A percentile compares a stretch with the other conserved stretches of the same genome.
Evolutionary conservation across 225 moss, liverwort and hornwort genomes (phyloP).

Genomic region (Physcomitrium patens): DNA sequence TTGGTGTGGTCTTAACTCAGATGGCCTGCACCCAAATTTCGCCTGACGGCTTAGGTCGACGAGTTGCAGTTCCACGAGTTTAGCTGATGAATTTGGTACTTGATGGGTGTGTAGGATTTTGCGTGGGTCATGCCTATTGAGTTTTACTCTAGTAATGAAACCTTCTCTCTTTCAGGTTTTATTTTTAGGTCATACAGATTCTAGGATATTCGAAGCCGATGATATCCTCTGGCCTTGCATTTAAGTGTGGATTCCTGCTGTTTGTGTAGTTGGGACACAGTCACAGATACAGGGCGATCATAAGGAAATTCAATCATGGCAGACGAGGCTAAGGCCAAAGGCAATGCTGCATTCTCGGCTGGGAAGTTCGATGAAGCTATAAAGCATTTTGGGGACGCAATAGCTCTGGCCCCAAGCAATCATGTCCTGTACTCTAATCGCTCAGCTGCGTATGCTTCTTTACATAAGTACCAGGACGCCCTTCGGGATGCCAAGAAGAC

Average conservation of each 20-base stretch:
- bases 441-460: constrained; percentile 86
- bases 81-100: too few relatives aligned
- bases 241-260: background rate
- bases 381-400: constrained; percentile 73
- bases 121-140: too few relatives aligned
- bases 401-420: constrained; percentile 71
- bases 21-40: too few relatives aligned
- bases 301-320: constrained; percentile 61
- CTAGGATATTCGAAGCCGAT: too few relatives aligned
- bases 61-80: too few relatives aligned
- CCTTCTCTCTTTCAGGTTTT: too few relatives aligned
- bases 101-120: too few relatives aligned
- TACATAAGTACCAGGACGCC: constrained; percentile 81
- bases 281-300: constrained; percentile 6
- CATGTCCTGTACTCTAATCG: constrained; percentile 93
- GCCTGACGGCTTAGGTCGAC: too few relatives aligned
- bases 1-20: too few relatives aligned
- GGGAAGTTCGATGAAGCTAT: constrained; percentile 86
- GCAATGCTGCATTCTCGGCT: constrained; percentile 89
- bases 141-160: too few relatives aligned
- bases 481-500: constrained; percentile 88
- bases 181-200: too few relatives aligned
- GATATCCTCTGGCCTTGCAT: background rate
- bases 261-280: constrained; percentile 7
- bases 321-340: constrained; percentile 92